phyloP scores from a whole-genome alignment of 139 green algal species.

The Chlorella sorokiniana region DNA sequence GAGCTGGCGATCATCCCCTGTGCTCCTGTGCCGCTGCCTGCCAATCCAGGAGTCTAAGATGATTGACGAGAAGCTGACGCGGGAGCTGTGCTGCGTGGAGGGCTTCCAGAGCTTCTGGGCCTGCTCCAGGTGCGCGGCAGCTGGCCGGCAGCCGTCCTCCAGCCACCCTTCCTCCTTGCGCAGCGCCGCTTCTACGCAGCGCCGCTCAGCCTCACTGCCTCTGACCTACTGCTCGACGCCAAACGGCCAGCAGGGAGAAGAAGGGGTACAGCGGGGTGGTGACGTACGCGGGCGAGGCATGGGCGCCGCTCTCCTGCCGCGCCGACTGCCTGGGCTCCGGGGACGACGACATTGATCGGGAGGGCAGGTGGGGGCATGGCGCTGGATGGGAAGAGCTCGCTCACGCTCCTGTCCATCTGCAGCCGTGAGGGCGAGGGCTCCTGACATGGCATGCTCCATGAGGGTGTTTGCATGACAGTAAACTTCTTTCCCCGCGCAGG shows the following conservation, averaged over 20 bases:
- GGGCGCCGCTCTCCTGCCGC: slow-evolving; percentile 21
- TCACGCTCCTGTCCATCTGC: neutral
- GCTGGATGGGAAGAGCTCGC: too few species aligned
- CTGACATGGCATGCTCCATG: neutral
- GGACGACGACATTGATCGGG: slow-evolving; percentile 49
- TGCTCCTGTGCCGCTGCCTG: neutral
- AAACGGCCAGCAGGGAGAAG: slow-evolving; percentile 31
- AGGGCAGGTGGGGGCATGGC: slow-evolving; percentile 65
- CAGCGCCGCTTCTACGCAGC: too few species aligned
- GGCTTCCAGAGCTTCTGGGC: slow-evolving; percentile 62
- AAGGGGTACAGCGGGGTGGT: slow-evolving; percentile 68
- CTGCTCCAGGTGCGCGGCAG: slow-evolving; percentile 4
- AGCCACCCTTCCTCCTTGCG: too few species aligned
- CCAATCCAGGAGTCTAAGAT: slow-evolving; percentile 73
- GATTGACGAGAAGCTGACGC: slow-evolving; percentile 62
- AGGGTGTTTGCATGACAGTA: neutral
- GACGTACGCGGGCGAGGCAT: slow-evolving; percentile 37
- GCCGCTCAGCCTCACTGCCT: too few species aligned
- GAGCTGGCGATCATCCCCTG: neutral
- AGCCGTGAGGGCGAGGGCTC: neutral
- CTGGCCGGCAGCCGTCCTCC: too few species aligned
- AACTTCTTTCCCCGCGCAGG: slow-evolving; percentile 28
- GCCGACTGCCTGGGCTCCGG: slow-evolving; percentile 48
- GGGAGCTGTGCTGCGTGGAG: slow-evolving; percentile 64
- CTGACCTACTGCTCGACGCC: neutral